Conservation (phyloP, 2,329 filamentous ascomycete genomes). For the Magnaporthiopsis rhizophila region DNA sequence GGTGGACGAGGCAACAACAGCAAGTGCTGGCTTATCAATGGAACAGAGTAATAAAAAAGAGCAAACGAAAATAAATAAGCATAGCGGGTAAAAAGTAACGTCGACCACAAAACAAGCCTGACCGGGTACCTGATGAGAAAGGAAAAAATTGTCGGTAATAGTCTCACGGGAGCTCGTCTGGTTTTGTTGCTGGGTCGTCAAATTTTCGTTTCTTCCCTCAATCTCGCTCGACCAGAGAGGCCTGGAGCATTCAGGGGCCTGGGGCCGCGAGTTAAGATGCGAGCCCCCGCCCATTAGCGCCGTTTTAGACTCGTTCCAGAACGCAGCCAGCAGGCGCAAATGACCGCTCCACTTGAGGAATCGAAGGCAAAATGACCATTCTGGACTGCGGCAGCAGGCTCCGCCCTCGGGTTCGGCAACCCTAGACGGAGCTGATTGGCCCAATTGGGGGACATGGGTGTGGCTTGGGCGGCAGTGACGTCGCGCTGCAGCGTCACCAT, state of each 20-base stretch:
- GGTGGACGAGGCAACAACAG: neutral
- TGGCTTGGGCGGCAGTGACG: neutral
- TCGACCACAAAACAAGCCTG: neutral
- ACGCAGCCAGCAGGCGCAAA: neutral
- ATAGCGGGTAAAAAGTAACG: neutral
- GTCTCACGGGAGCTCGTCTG: neutral
- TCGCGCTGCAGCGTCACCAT: neutral
- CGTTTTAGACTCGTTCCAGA: neutral
- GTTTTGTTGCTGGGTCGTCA: slow-evolving; percentile 1
- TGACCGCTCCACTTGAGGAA: neutral
- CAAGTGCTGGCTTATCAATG: neutral
- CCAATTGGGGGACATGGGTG: neutral
- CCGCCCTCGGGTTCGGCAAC: neutral
- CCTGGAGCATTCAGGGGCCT: neutral
- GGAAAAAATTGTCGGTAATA: neutral
- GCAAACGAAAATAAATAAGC: neutral
- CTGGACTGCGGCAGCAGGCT: neutral
- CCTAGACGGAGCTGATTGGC: neutral
- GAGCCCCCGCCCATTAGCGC: neutral
- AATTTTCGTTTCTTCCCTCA: neutral
- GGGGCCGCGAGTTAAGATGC: neutral
- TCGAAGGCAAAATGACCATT: neutral
- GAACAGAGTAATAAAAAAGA: neutral
- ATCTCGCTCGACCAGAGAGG: neutral
- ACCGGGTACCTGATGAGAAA: neutral